Evolutionary conservation across 78 protist species (phyloP), one percentile per base, ranked within the genome.

Genomic region (Anaeramoeba flamelloides): DNA sequence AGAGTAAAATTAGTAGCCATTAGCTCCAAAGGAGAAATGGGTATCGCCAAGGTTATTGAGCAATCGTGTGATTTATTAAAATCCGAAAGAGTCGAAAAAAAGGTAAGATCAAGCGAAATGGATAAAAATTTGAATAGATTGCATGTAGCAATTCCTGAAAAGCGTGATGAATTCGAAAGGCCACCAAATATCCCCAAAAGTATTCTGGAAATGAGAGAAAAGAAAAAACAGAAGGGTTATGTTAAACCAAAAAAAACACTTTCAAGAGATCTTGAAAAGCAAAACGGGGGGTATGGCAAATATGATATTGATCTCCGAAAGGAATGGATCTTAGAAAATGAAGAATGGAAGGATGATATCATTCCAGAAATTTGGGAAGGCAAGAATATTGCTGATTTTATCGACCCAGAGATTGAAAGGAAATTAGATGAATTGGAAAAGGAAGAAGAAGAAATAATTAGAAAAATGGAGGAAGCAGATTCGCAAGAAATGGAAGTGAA

Each of bases 351-450:
- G 38, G 81, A 88, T 76, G 99, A 97, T 86, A 79, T 41, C 34
- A 86, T 96, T 41, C 99, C 99, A 3, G 99, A 97, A 80, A 93
- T 97, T 53, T 77, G 92, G 84, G 92, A 97, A 85, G 99, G 99
- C 74, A 83, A 92, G 40, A 81, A 81, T 75, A 89, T 96, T 76
- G 86, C 89, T 1, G 99, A 96, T 81, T 95, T 85, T 40, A 39
- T 96, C 79, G 99, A 94, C 82, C 97, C 97, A 0, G 98, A 96
- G 30, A 92, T 95, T 81, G 76, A 79, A 39, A 26, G 26, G 74
- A n/a, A n/a, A n/a, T n/a, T n/a, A n/a, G n/a, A n/a, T n/a, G n/a
- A n/a, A n/a, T n/a, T n/a, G n/a, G n/a, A n/a, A n/a, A n/a, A n/a
- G n/a, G n/a, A n/a, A n/a, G n/a, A n/a, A n/a, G n/a, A n/a, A n/a